Percentiles rank a stretch among this genome's conserved stretches.
Conservation (phyloP, 345 rosid species). For the Bruguiera parviflora region DNA sequence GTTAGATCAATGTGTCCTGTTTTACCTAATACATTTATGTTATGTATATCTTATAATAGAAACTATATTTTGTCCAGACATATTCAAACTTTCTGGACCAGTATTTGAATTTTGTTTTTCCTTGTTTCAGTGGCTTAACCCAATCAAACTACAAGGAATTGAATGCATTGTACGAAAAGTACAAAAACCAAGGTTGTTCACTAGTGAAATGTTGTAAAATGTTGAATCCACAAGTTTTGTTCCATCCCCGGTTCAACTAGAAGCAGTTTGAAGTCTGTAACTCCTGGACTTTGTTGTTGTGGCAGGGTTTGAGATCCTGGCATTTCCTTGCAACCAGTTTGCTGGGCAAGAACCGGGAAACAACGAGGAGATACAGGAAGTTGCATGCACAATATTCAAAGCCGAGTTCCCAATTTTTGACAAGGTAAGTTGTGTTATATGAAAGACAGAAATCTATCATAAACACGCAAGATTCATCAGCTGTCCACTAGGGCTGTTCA, state of each 20-base stretch:
- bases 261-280: slow-evolving; percentile 7
- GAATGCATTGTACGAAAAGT: slow-evolving; percentile 68
- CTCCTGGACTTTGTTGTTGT: background rate
- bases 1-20: too few species aligned
- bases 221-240: too few species aligned
- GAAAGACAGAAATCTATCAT: background rate
- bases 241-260: too few species aligned
- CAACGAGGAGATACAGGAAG: slow-evolving; percentile 55
- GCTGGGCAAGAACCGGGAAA: slow-evolving; percentile 74
- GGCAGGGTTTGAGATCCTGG: slow-evolving; percentile 81
- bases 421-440: slow-evolving; percentile 42
- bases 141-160: slow-evolving; percentile 85
- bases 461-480: too few species aligned
- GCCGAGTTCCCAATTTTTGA: slow-evolving; percentile 91
- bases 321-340: slow-evolving; percentile 97
- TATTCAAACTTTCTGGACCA: background rate
- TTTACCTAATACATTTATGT: too few species aligned
- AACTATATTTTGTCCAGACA: too few species aligned
- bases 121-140: slow-evolving; percentile 65
- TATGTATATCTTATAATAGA: too few species aligned
- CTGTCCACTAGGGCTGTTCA: too few species aligned
- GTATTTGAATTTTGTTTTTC: slow-evolving; percentile 7
- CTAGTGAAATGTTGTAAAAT: background rate
- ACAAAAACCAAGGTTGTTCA: slow-evolving; percentile 63
- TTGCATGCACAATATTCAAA: slow-evolving; percentile 73